Evolutionary conservation across 1,284 basidiomycete genomes (phyloP), one percentile per base, ranked within the genome.

Genomic region (Cystobasidium pallidum): DNA sequence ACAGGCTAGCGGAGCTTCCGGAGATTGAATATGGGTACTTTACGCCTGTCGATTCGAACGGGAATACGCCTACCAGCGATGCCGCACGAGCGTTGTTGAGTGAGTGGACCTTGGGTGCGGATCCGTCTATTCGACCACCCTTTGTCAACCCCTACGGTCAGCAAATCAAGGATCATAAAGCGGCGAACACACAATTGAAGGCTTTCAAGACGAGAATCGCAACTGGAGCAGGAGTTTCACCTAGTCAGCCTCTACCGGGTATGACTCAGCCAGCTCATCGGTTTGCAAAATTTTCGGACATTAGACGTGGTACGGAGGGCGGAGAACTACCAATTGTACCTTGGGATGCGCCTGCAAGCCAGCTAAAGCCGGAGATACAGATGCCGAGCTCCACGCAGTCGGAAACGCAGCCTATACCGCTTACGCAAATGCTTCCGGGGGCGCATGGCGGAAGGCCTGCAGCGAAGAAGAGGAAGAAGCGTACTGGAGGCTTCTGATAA

Each of bases 351-450:
- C 24, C 58, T 61, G 15, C 58, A 8, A 39, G 36, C 34, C 58
- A 61, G 39, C 21, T 26, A 3, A 28, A 58, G 58, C 45, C 43
- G 21, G 54, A 64, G 55, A 57, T 17, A 13, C 65, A 57, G 36
- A 39, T 21, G 1, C 34, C 34, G 13, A 49, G n/a, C 30, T 45
- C 65, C 1, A 61, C 55, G 10, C 57, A 52, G 64, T 24, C 24
- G 8, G 30, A 61, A 28, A 39, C 66, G 32, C 36, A 49, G 26
- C 39, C 49, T 32, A 28, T 51, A 15, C 70, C 83, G 39, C 89
- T 85, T 75, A 91, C 89, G 0, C 91, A 92, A 78, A 80, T 88
- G 2, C 79, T 90, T 8, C 86, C 90, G 2, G 90, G 90, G 0
- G 86, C 84, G 0, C 86, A 86, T 81, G 90, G 89, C 51, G 89